Percentiles rank a stretch among this genome's conserved stretches.
Evolutionary conservation across 2,329 filamentous ascomycete genomes (phyloP).

Genomic region (Capronia coronata): DNA sequence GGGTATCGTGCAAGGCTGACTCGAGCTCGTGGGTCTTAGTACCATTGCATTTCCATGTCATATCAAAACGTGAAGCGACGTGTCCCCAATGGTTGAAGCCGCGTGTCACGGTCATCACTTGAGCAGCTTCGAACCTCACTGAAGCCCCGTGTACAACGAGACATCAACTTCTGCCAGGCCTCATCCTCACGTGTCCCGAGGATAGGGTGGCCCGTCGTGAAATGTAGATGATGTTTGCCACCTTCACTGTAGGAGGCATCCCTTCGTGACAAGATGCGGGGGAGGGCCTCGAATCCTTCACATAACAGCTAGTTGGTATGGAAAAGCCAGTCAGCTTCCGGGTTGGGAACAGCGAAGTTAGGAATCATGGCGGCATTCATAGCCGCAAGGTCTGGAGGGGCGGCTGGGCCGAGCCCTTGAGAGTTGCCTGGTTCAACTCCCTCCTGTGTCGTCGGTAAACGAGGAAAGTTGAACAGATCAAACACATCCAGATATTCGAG

Average conservation of each 20-base stretch:
- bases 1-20: constrained; percentile 21
- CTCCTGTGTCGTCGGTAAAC: constrained; percentile 48
- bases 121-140: no score
- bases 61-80: not conserved
- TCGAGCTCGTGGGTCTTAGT: not conserved
- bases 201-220: not conserved
- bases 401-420: constrained; percentile 12
- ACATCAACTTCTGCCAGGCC: not conserved
- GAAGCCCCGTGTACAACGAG: no score
- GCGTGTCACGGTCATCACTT: no score
- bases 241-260: not conserved
- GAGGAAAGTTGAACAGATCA: constrained; percentile 87
- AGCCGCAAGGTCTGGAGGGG: constrained; percentile 17
- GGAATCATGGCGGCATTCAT: constrained; percentile 42
- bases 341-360: constrained; percentile 42
- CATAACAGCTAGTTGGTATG: constrained; percentile 15
- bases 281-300: not conserved
- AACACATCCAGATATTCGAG: constrained; percentile 89
- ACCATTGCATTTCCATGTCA: no score
- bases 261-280: no score
- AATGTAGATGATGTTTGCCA: not conserved
- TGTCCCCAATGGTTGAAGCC: not conserved
- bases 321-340: constrained; percentile 42
- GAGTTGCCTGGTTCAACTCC: constrained; percentile 11
- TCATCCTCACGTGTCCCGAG: not conserved